phyloP scores from a whole-genome alignment of 139 green algal species.

The Closterium sp. region DNA sequence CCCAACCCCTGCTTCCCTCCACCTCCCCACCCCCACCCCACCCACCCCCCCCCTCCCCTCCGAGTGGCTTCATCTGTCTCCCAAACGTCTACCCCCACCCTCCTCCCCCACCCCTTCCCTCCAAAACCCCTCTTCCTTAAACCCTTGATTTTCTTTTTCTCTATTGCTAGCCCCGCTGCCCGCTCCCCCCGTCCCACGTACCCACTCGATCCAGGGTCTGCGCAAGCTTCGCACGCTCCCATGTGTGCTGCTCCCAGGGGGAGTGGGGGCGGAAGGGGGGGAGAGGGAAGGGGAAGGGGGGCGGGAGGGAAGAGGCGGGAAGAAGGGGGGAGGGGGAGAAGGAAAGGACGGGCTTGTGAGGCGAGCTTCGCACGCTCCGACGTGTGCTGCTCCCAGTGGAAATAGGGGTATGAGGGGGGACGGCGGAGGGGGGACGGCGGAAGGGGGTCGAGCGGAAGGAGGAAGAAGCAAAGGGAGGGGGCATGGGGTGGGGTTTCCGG shows the following conservation, averaged over 20 bases:
- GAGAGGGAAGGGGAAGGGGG: background rate
- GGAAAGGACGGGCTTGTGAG: background rate
- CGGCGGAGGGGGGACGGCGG: too few species aligned
- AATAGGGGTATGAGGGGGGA: too few species aligned
- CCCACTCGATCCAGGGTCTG: slow-evolving; percentile 58
- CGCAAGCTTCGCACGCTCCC: slow-evolving; percentile 62
- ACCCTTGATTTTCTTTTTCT: background rate
- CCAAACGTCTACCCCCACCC: background rate
- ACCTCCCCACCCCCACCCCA: background rate
- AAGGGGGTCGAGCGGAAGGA: too few species aligned
- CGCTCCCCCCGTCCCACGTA: background rate
- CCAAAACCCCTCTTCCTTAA: too few species aligned
- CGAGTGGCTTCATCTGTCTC: background rate
- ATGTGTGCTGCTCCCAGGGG: slow-evolving; percentile 56
- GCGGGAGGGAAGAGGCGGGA: background rate
- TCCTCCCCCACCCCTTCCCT: too few species aligned
- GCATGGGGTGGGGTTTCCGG: too few species aligned
- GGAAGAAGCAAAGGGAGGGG: too few species aligned
- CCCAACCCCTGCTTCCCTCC: too few species aligned
- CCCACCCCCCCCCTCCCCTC: background rate
- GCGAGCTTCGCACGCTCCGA: too few species aligned
- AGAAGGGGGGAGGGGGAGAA: background rate
- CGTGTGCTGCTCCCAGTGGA: too few species aligned
- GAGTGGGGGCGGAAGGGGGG: too few species aligned
- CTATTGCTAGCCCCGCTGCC: too few species aligned